A percentile compares a stretch with the other conserved stretches of the same genome.
Conservation (phyloP, 306 rosid genomes). For the Gillenia trifoliata region DNA sequence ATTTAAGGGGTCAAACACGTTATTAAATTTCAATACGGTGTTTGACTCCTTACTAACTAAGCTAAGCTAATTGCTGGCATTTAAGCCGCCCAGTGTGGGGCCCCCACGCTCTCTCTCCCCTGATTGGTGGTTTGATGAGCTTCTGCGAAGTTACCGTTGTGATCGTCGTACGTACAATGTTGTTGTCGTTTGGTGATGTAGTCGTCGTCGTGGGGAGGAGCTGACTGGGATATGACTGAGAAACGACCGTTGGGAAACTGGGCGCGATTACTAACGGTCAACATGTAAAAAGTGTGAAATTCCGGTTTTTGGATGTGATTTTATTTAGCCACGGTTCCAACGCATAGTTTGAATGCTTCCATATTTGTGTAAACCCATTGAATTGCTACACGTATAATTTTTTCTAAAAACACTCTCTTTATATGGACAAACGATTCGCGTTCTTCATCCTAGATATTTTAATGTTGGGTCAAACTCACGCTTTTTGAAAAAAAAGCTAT, state of each 20-base stretch:
- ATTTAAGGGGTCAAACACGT: conserved; percentile 20
- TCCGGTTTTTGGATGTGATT: neutral
- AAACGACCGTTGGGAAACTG: neutral
- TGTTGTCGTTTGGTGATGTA: too few species aligned
- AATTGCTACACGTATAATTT: neutral
- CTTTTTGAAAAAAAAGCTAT: too few species aligned
- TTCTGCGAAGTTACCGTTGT: conserved; percentile 64
- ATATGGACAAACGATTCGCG: too few species aligned
- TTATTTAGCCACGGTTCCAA: neutral
- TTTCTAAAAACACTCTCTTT: neutral
- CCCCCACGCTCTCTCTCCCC: neutral
- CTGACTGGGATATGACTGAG: neutral
- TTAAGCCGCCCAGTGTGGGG: neutral
- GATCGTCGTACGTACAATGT: neutral
- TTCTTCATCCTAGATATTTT: too few species aligned
- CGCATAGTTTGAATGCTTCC: neutral
- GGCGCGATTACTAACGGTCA: neutral
- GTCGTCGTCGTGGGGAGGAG: neutral
- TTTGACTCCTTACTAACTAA: conserved; percentile 6
- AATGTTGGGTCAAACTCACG: too few species aligned
- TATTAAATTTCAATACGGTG: neutral
- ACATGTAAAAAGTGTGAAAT: neutral
- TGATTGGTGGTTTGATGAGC: too few species aligned
- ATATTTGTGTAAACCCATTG: too few species aligned
- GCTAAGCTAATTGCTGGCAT: neutral